A percentile compares a stretch with the other conserved stretches of the same genome.
These are phyloP conservation scores for Colletotrichum godetiae DNA, from an alignment of 2,329 filamentous ascomycete genomes.

Conservation along the genomic window DNA sequence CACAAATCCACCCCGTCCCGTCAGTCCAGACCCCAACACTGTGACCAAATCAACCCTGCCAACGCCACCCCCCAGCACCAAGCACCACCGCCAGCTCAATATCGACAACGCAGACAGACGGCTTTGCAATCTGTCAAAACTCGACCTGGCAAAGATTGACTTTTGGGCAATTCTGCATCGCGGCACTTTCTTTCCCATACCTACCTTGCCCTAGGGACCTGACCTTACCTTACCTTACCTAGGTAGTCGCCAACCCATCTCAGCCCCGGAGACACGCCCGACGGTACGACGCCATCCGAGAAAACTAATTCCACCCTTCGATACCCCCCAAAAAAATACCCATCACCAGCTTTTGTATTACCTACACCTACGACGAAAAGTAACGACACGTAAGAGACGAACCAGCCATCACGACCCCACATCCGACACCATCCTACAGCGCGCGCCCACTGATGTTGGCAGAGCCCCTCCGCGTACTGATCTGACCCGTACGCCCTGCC, in stretches of 20 bases:
- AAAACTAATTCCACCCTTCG: background rate
- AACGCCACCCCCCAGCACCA: constrained; percentile 6
- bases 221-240: too few species aligned
- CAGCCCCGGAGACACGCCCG: background rate
- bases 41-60: constrained; percentile 21
- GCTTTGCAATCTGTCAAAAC: constrained; percentile 5
- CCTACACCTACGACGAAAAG: background rate
- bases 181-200: constrained; percentile 1
- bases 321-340: constrained; percentile 10
- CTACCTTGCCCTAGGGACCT: too few species aligned
- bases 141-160: background rate
- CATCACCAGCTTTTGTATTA: background rate
- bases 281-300: constrained; percentile 4
- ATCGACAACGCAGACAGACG: background rate
- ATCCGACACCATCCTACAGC: background rate
- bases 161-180: background rate
- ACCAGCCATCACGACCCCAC: constrained; percentile 1
- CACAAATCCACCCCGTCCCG: constrained; percentile 15
- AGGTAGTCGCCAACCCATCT: background rate
- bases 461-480: background rate
- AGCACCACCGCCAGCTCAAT: background rate
- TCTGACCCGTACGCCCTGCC: background rate
- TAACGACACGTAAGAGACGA: background rate
- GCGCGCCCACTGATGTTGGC: constrained; percentile 10
- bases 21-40: constrained; percentile 5